Evolutionary conservation across 805 yeast genomes (phyloP).

Genomic region (Ogataea methylovora): DNA sequence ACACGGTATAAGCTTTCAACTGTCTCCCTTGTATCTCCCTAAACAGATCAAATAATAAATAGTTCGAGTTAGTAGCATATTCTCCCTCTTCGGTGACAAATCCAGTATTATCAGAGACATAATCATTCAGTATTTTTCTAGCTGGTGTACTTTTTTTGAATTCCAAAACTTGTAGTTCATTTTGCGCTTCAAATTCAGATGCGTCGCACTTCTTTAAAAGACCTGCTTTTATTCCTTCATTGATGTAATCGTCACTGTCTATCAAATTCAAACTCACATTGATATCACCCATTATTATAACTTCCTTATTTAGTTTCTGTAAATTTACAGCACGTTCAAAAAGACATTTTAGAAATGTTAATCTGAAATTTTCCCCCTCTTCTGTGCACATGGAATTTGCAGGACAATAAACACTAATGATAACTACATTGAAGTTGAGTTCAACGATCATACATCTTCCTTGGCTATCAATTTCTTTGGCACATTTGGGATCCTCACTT

Average conservation of each 20-base stretch:
- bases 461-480: constrained; percentile 58
- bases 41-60: constrained; percentile 48
- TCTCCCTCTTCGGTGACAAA: constrained; percentile 20
- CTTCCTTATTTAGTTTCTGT: constrained; percentile 50
- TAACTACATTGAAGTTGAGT: constrained; percentile 50
- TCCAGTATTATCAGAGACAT: constrained; percentile 23
- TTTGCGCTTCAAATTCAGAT: constrained; percentile 28
- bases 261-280: constrained; percentile 74
- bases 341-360: constrained; percentile 49
- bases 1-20: constrained; percentile 73
- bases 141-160: constrained; percentile 35
- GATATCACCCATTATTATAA: constrained; percentile 82
- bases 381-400: constrained; percentile 75
- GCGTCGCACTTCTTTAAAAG: constrained; percentile 17
- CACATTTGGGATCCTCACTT: constrained; percentile 22
- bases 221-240: constrained; percentile 33
- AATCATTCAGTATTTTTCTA: constrained; percentile 38
- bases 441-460: constrained; percentile 81
- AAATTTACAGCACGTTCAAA: constrained; percentile 56
- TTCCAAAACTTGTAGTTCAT: constrained; percentile 19
- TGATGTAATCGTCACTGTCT: constrained; percentile 71
- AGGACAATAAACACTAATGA: constrained; percentile 77
- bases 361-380: constrained; percentile 54
- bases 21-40: constrained; percentile 50
- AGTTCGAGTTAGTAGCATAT: constrained; percentile 30